Percentiles rank a stretch among this genome's conserved stretches.
These are phyloP conservation scores for Dothistroma septosporum DNA, from an alignment of 2,329 filamentous ascomycete species.

Conservation along the genomic window DNA sequence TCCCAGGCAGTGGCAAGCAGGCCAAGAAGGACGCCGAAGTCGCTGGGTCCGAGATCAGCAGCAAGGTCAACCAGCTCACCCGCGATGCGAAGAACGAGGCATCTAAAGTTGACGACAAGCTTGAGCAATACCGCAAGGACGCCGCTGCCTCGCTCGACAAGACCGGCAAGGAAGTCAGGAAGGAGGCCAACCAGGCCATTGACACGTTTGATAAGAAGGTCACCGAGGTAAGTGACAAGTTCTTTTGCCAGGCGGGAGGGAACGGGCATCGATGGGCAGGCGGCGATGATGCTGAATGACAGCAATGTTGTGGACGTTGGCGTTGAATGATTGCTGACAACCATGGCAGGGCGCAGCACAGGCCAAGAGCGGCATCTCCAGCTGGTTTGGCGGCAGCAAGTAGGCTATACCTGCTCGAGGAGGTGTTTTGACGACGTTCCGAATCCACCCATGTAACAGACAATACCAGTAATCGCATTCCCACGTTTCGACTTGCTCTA, in stretches of 20 bases:
- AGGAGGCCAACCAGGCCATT: slow-evolving; percentile 48
- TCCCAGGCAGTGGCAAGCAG: slow-evolving; percentile 60
- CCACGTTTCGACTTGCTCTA: not conserved
- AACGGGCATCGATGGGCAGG: slow-evolving; percentile 17
- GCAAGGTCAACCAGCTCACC: slow-evolving; percentile 58
- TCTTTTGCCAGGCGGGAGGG: slow-evolving; percentile 19
- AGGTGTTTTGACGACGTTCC: not conserved
- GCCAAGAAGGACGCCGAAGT: slow-evolving; percentile 55
- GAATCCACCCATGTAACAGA: not conserved
- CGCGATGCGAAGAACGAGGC: slow-evolving; percentile 55
- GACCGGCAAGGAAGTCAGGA: slow-evolving; percentile 47
- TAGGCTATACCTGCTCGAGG: slow-evolving; percentile 9
- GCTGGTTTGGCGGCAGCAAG: slow-evolving; percentile 70
- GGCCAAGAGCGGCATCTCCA: slow-evolving; percentile 76
- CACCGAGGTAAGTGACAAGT: slow-evolving; percentile 36
- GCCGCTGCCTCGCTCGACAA: slow-evolving; percentile 59
- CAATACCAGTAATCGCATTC: not conserved
- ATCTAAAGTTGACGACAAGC: slow-evolving; percentile 28
- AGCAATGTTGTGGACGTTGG: not conserved
- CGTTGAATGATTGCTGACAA: slow-evolving; percentile 13
- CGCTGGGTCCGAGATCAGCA: slow-evolving; percentile 49
- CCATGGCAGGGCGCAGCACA: slow-evolving; percentile 61
- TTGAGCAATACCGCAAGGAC: slow-evolving; percentile 36
- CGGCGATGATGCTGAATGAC: slow-evolving; percentile 7
- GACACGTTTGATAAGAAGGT: slow-evolving; percentile 81